phyloP scores from a whole-genome alignment of 768 basidiomycete genomes.

The Leccinellum luteum region DNA sequence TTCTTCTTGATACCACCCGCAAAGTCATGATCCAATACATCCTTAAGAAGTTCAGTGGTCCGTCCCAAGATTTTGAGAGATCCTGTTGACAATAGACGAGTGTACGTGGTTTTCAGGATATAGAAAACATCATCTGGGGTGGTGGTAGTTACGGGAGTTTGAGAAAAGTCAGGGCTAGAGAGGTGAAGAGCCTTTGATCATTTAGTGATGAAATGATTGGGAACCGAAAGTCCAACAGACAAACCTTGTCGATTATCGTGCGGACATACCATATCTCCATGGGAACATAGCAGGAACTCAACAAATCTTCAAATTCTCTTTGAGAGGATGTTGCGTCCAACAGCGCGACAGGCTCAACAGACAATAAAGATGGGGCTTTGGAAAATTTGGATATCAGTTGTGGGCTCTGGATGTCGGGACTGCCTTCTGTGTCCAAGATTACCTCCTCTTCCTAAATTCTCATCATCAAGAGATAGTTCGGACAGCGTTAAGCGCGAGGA shows the following conservation, averaged over 20 bases:
- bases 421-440: slow-evolving; percentile 1
- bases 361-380: neutral
- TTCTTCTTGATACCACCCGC: slow-evolving; percentile 77
- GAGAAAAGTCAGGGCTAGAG: slow-evolving; percentile 68
- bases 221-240: slow-evolving; percentile 5
- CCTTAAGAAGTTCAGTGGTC: slow-evolving; percentile 61
- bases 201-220: neutral
- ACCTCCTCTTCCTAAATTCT: slow-evolving; percentile 18
- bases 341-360: slow-evolving; percentile 15
- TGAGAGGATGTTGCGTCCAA: slow-evolving; percentile 55
- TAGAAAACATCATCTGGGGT: slow-evolving; percentile 96
- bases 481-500: neutral
- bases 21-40: slow-evolving; percentile 82
- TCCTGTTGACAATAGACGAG: slow-evolving; percentile 76
- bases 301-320: slow-evolving; percentile 60
- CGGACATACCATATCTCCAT: slow-evolving; percentile 92
- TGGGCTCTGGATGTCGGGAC: slow-evolving; percentile 4
- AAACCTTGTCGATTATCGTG: slow-evolving; percentile 83
- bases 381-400: neutral
- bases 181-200: slow-evolving; percentile 76
- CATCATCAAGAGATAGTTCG: neutral
- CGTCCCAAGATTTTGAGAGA: slow-evolving; percentile 55
- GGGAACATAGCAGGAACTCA: slow-evolving; percentile 77
- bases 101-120: slow-evolving; percentile 81
- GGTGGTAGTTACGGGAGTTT: slow-evolving; percentile 64